Evolutionary conservation across 441 rosid species (phyloP), one percentile per base, ranked within the genome.

Genomic region (Pelargonium myrrhifolium): DNA sequence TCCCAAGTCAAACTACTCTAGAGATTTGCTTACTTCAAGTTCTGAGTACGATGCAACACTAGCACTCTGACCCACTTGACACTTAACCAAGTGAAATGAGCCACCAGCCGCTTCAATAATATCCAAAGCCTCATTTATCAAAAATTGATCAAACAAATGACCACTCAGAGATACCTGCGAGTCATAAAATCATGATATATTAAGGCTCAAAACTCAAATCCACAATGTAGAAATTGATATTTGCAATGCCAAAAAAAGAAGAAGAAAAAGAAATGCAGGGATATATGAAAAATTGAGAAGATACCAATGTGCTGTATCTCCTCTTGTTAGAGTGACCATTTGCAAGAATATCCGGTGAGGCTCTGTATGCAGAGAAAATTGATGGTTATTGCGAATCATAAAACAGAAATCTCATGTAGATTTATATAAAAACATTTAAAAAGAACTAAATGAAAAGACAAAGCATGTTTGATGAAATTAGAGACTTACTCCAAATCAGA

Each of bases 61-160:
- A n/a, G 85, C 71, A 59, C 87, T 93, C 77, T 93, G 99, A 58
- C 99, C 99, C 65, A 91, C 77, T 67, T 88, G 87, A 82, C 99
- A 91, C 75, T 85, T 93, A 2, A 83, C 87, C 84, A 91, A 82
- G 73, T 85, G 97, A 72, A 91, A 93, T 74, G 96, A 82, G 63
- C 97, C 97, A 61, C 99, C 96, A 0, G 90, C 95, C 0, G 80
- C 83, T 82, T 93, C 99, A 47, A 94, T 94, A 62, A 85, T 85
- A 71, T 94, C 97, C 74, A 94, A 80, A 60, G 99, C 99, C 79
- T 94, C 99, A 71, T 94, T 94, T 77, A 91, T 94, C 71, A 91
- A 81, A 78, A 89, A 94, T 68, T 85, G 79, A 79, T 94, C 99
- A 72, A 94, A 94, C 43, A 94, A 75, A 80, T 91, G 97, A 63